phyloP scores from a whole-genome alignment of 768 basidiomycete species.

The Amyloporia xantha region DNA sequence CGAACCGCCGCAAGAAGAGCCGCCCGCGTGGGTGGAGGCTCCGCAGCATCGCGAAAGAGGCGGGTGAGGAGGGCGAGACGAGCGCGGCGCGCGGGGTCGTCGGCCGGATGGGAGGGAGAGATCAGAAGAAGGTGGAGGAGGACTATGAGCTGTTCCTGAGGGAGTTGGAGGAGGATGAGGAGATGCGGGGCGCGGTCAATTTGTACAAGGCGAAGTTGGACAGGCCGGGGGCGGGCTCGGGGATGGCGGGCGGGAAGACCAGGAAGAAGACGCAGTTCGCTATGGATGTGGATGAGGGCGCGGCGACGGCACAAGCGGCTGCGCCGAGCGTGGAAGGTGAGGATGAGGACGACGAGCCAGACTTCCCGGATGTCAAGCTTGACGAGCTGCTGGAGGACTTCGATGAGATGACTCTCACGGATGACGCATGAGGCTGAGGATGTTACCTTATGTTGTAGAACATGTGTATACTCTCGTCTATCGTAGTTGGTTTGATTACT shows the following conservation, averaged over 20 bases:
- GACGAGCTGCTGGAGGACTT: conserved; percentile 89
- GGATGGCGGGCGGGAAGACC: conserved; percentile 30
- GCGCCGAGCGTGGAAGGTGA: conserved; percentile 81
- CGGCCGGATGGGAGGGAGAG: conserved; percentile 83
- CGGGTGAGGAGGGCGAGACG: conserved; percentile 80
- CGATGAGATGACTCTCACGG: conserved; percentile 80
- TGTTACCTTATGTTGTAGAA: too few species aligned
- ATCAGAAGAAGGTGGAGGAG: conserved; percentile 88
- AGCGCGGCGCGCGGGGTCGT: conserved; percentile 78
- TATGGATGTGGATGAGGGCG: conserved; percentile 63
- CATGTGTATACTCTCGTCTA: too few species aligned
- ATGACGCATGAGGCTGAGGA: conserved; percentile 6
- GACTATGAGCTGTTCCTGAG: conserved; percentile 96
- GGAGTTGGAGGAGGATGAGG: conserved; percentile 91
- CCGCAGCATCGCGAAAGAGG: conserved; percentile 88
- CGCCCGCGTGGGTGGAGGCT: conserved; percentile 82
- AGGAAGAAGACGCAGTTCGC: conserved; percentile 42
- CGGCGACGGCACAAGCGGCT: conserved; percentile 36
- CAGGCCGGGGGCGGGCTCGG: conserved; percentile 42
- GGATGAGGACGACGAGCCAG: conserved; percentile 75
- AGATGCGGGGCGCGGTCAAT: conserved; percentile 82
- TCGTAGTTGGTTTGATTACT: too few species aligned
- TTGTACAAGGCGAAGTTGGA: conserved; percentile 68
- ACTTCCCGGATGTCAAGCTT: conserved; percentile 83
- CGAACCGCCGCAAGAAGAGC: conserved; percentile 87